Percentiles rank a stretch among this genome's conserved stretches.
These are phyloP conservation scores for Xylaria digitata DNA, from an alignment of 2,329 filamentous ascomycete species.

Conservation along the genomic window DNA sequence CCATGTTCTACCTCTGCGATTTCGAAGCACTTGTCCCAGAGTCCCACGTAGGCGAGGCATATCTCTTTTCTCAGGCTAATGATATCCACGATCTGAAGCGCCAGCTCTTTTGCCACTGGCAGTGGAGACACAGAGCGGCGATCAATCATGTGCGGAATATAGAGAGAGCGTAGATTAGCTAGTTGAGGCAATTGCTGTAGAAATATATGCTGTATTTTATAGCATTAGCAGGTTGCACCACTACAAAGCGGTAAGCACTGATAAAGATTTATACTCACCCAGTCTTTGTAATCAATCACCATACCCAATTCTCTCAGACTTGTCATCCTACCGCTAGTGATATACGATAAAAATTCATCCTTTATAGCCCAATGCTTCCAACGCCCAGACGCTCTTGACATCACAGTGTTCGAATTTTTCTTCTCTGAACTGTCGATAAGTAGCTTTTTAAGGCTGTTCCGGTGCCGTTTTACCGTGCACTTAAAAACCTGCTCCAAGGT, in stretches of 20 bases:
- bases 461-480: constrained; percentile 76
- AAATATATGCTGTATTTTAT: constrained; percentile 73
- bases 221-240: constrained; percentile 17
- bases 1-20: constrained; percentile 71
- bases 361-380: constrained; percentile 79
- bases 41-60: constrained; percentile 80
- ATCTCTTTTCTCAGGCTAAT: constrained; percentile 80
- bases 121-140: neutral
- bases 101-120: constrained; percentile 70
- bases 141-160: constrained; percentile 73
- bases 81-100: constrained; percentile 81
- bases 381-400: constrained; percentile 49
- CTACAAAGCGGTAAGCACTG: neutral
- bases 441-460: constrained; percentile 75
- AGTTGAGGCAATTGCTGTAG: constrained; percentile 78
- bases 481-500: constrained; percentile 77
- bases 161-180: constrained; percentile 75
- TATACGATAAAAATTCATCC: constrained; percentile 75
- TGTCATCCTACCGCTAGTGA: constrained; percentile 81
- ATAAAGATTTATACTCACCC: constrained; percentile 66
- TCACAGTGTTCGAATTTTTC: constrained; percentile 52
- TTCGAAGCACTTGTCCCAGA: constrained; percentile 83
- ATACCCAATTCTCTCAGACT: constrained; percentile 77
- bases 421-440: constrained; percentile 77
- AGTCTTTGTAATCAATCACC: constrained; percentile 79